Evolutionary conservation across 768 basidiomycete species (phyloP), one percentile per base, ranked within the genome.

Genomic region (Suillus brevipes): DNA sequence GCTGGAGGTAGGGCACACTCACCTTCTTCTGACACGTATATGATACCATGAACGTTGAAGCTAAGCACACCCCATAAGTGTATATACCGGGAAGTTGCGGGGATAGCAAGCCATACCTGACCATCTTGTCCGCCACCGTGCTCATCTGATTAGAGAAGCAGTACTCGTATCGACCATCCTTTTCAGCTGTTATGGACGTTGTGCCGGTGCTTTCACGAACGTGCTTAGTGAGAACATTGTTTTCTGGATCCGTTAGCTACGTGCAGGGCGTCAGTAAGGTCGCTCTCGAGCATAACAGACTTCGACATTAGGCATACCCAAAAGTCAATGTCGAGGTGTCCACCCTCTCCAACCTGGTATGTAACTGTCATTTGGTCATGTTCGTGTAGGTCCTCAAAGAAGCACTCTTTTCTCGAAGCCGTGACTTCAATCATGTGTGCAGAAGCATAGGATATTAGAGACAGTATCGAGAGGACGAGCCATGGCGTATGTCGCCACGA

Each of bases 61-160:
- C 94, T 95, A 67, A 58, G 68, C 63, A 64, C 37, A 16, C 1
- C 60, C 37, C 40, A 40, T 68, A 38, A 67, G 45, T 23, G 42
- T 43, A 45, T 31, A 56, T 40, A 42, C 49, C 23, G 59, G 52
- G 50, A 34, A 65, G 31, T 62, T 47, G 20, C n/a, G 18, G 31
- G 45, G 20, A 42, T 18, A 4, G 23, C 47, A 20, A 59, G 56
- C 49, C 36, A 56, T 60, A 95, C 95, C 91, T 95, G 73, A 99
- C 89, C 69, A 92, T 87, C 79, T 99, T 99, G 80, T 97, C 94
- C 55, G 95, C 91, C 72, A 98, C 90, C 34, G 94, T 88, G 72
- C 92, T 95, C 97, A 99, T 98, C 77, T 95, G 94, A 76, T 99
- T 99, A 37, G 95, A 97, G 85, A 99, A 99, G 80, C 97, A 99